Conservation (phyloP, 73 alveolate species). For the Symbiodinium pilosum region DNA sequence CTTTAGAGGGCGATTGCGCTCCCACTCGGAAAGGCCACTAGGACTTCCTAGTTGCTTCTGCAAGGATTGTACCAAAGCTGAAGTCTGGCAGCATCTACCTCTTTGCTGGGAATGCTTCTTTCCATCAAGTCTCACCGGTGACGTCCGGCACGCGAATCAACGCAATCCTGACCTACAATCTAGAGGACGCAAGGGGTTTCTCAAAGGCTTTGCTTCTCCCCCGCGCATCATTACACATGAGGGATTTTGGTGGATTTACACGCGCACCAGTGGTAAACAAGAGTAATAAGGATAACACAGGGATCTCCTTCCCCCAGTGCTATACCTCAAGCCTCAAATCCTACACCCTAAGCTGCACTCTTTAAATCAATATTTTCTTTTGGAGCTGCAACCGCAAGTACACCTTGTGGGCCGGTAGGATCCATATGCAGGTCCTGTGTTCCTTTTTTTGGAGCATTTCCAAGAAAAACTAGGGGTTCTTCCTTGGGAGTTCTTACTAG, state of each 20-base stretch:
- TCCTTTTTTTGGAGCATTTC: neutral
- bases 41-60: neutral
- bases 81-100: neutral
- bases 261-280: too few relatives aligned
- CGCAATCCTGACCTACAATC: neutral
- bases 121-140: neutral
- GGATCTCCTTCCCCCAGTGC: neutral
- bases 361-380: neutral
- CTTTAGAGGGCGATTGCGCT: too few relatives aligned
- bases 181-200: too few relatives aligned
- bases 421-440: neutral
- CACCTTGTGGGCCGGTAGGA: too few relatives aligned
- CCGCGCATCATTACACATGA: too few relatives aligned
- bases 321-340: neutral
- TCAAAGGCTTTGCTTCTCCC: too few relatives aligned
- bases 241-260: too few relatives aligned
- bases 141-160: slow-evolving; percentile 1
- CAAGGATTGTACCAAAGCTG: neutral
- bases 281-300: too few relatives aligned
- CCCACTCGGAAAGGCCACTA: neutral
- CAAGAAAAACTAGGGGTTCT: too few relatives aligned
- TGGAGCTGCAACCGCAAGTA: neutral
- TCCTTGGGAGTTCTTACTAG: too few relatives aligned
- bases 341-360: neutral
- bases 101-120: neutral